These are phyloP conservation scores for Cyathus striatus DNA, from an alignment of 768 basidiomycete genomes.

Conservation along the genomic window DNA sequence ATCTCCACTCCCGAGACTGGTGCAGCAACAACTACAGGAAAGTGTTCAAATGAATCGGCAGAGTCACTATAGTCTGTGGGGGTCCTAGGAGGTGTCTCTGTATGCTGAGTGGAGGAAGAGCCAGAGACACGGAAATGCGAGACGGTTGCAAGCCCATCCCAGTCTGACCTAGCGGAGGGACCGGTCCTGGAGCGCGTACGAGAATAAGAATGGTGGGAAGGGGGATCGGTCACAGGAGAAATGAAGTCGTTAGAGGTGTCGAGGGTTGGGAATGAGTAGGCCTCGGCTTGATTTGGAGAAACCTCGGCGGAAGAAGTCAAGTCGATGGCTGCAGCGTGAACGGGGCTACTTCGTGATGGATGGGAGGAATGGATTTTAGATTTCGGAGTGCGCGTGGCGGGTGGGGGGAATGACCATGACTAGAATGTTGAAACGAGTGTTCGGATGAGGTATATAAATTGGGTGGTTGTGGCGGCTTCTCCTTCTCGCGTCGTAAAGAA, in stretches of 20 bases:
- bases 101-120: constrained; percentile 58
- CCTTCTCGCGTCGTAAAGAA: constrained; percentile 48
- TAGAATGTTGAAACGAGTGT: constrained; percentile 32
- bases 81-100: constrained; percentile 70
- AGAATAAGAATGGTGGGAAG: constrained; percentile 25
- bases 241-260: constrained; percentile 24
- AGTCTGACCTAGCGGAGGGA: constrained; percentile 43
- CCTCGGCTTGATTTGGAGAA: constrained; percentile 18
- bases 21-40: constrained; percentile 69
- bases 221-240: constrained; percentile 12
- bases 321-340: constrained; percentile 8
- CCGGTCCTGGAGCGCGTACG: constrained; percentile 56
- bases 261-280: constrained; percentile 37
- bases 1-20: constrained; percentile 77
- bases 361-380: constrained; percentile 17
- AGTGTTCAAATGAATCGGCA: constrained; percentile 40
- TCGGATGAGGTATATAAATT: not conserved
- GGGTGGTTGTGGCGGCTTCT: constrained; percentile 22
- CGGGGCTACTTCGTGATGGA: constrained; percentile 6
- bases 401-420: constrained; percentile 34
- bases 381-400: constrained; percentile 27
- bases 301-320: no score
- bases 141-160: constrained; percentile 36
- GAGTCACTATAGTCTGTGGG: constrained; percentile 45
- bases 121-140: constrained; percentile 60